These are phyloP conservation scores for Przewalskia tangutica DNA, from an alignment of 257 asterid species.

Conservation along the genomic window DNA sequence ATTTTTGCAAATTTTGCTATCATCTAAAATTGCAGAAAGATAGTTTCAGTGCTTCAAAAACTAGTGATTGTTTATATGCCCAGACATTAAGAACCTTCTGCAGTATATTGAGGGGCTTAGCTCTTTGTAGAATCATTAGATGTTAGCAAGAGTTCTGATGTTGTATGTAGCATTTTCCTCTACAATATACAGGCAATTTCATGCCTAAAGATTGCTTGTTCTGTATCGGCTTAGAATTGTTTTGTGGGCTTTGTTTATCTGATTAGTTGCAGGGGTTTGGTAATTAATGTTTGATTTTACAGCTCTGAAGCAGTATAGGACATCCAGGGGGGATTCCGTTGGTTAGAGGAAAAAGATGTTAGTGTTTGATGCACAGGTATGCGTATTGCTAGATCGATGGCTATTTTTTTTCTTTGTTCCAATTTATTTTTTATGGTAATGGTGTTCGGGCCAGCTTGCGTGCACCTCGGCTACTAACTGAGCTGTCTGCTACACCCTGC, in stretches of 20 bases:
- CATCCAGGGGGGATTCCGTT: background rate
- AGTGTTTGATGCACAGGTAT: slow-evolving; percentile 5
- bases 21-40: slow-evolving; percentile 25
- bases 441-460: background rate
- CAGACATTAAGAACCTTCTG: slow-evolving; percentile 25
- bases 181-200: slow-evolving; percentile 6
- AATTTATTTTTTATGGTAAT: background rate
- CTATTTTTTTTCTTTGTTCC: background rate
- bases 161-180: slow-evolving; percentile 30
- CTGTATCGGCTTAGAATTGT: background rate
- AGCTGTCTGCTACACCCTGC: background rate
- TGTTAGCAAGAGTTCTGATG: slow-evolving; percentile 27
- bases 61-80: slow-evolving; percentile 17
- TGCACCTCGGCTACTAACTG: background rate
- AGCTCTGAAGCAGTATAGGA: background rate
- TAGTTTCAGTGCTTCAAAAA: slow-evolving; percentile 30
- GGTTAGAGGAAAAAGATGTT: background rate
- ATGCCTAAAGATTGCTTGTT: background rate
- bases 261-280: background rate
- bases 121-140: slow-evolving; percentile 22
- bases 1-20: slow-evolving; percentile 2
- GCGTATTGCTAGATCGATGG: background rate
- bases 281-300: background rate
- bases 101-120: slow-evolving; percentile 11
- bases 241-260: background rate